A percentile compares a stretch with the other conserved stretches of the same genome.
phyloP scores from a whole-genome alignment of 2,329 filamentous ascomycete species.

The Lecanicillium sp. region DNA sequence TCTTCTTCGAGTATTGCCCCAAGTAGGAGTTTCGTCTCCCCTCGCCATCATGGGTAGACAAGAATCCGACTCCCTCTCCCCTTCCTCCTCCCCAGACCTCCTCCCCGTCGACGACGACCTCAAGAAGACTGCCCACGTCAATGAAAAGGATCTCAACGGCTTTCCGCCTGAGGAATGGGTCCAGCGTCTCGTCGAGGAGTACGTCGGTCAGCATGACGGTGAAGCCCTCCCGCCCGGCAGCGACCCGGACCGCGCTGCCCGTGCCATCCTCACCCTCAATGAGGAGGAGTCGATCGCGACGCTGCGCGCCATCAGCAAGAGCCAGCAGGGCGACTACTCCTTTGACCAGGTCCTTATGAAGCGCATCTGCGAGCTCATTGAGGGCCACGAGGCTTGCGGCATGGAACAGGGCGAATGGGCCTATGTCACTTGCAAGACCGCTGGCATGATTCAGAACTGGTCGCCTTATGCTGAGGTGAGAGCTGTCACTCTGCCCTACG shows the following conservation, averaged over 20 bases:
- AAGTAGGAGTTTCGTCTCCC: no score
- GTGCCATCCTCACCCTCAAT: slow-evolving; percentile 17
- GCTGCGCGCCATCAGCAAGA: slow-evolving; percentile 12
- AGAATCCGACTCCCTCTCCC: no score
- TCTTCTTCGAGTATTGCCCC: no score
- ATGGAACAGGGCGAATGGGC: slow-evolving; percentile 20
- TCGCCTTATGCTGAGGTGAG: slow-evolving; percentile 20
- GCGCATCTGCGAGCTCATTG: slow-evolving; percentile 13
- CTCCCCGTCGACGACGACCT: no score
- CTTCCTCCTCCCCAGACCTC: no score
- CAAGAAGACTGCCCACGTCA: no score
- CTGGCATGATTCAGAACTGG: slow-evolving; percentile 12
- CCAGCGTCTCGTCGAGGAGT: slow-evolving; percentile 17
- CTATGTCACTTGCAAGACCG: slow-evolving; percentile 17
- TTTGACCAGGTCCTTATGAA: slow-evolving; percentile 16
- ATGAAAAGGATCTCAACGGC: no score
- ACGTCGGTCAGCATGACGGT: slow-evolving; percentile 18
- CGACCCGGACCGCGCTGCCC: slow-evolving; percentile 17
- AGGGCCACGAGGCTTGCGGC: slow-evolving; percentile 17
- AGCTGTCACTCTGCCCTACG: slow-evolving; percentile 18
- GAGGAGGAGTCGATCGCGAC: slow-evolving; percentile 10
- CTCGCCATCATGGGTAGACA: no score
- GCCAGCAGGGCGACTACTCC: slow-evolving; percentile 19
- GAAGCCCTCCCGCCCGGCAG: slow-evolving; percentile 19
- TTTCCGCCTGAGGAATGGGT: slow-evolving; percentile 12